Evolutionary conservation across 2,329 filamentous ascomycete genomes (phyloP).

Genomic region (Huntiella bhutanensis): DNA sequence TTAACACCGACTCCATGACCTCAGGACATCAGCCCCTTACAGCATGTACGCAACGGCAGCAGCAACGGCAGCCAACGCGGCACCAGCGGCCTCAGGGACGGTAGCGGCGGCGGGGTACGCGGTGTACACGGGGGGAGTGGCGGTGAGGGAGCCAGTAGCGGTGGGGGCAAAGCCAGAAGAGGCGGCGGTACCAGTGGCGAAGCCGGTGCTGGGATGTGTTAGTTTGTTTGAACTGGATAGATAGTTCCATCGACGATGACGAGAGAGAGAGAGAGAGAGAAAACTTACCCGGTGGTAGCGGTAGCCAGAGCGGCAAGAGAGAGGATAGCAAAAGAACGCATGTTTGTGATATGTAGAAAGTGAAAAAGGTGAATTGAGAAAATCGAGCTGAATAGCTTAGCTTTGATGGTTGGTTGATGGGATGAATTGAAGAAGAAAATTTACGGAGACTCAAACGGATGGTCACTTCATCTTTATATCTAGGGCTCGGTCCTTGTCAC

Average conservation of each 20-base stretch:
- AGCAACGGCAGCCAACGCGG: constrained; percentile 8
- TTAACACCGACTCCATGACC: background rate
- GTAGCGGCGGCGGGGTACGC: constrained; percentile 9
- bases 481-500: too few species aligned
- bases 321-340: constrained; percentile 9
- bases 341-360: background rate
- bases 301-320: constrained; percentile 7
- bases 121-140: constrained; percentile 10
- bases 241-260: background rate
- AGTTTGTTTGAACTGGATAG: background rate
- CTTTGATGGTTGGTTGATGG: background rate
- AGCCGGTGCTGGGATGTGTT: constrained; percentile 1
- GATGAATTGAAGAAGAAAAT: background rate
- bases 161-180: background rate
- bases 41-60: constrained; percentile 10
- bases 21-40: background rate
- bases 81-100: constrained; percentile 8
- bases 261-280: background rate
- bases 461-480: too few species aligned
- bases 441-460: too few species aligned
- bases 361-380: background rate
- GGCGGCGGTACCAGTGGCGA: background rate
- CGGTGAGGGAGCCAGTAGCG: background rate
- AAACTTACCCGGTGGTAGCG: constrained; percentile 10
- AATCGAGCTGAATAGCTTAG: too few species aligned